Base-by-base conservation (phyloP, 345 rosid genomes). In the Lepidium aucheri region DNA sequence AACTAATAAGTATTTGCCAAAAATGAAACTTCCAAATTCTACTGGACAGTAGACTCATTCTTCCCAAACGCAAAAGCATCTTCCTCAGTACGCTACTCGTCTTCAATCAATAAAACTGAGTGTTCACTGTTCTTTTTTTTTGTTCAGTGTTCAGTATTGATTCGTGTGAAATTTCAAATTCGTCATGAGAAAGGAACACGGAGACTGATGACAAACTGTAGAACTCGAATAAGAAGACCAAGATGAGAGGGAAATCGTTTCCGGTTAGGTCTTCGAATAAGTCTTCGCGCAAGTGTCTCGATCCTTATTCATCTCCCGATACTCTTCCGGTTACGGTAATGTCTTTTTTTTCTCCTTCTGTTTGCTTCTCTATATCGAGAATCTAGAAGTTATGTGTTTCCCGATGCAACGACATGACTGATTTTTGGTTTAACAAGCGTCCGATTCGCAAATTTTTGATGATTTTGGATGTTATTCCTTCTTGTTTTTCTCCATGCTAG, bases 211-310 rank as follows among this genome's bases (percentile, higher is more conserved):
- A 40, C 52, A 52, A 52, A 14, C 46, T 9, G 55, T 35, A 63
- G 49, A 36, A 36, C 6, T 26, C 30, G 47, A 40, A 41, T 51
- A 45, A 40, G 41, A 62, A 43, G 38, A 70, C 54, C 7, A 30
- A 46, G 36, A 63, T 63, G 75, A 72, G 52, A 47, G 7, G 22
- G 14, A 63, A 72, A 49, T 56, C 75, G 33, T 47, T 55, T 46
- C 18, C 26, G 39, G 28, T 56, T 47, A 64, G 53, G 59, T 47
- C 52, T 45, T 55, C 52, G 17, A 65, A 30, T 36, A 41, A n/a
- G 15, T 55, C 59, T 45, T 55, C 52, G 17, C 70, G 38, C 44
- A 41, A 10, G 15, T 55, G 53, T 20, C 51, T 46, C 30, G 45
- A 64, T 30, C 75, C 65, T 6, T 17, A 4, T 58, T 12, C 59